Percentiles rank a stretch among this genome's conserved stretches.
phyloP scores from a whole-genome alignment of 2,329 filamentous ascomycete genomes.

The Trichoderma sp. region DNA sequence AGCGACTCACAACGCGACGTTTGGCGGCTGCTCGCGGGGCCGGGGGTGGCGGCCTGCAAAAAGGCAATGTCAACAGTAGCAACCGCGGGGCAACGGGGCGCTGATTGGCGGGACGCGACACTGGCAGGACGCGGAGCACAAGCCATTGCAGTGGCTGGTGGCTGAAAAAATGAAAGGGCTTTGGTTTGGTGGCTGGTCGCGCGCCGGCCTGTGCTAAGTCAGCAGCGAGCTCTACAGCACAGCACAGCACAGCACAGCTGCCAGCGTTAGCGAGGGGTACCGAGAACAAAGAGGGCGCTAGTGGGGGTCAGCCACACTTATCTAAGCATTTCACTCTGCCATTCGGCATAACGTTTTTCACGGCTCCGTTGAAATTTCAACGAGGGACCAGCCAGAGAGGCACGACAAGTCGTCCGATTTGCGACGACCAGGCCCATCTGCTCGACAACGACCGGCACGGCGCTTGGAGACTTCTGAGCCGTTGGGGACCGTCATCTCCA shows the following conservation, averaged over 20 bases:
- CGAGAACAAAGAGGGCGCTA: background rate
- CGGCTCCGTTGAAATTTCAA: conserved; percentile 34
- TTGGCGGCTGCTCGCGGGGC: conserved; percentile 27
- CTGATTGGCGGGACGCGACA: conserved; percentile 45
- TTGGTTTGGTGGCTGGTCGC: conserved; percentile 23
- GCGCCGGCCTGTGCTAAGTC: conserved; percentile 5
- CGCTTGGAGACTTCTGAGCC: conserved; percentile 10
- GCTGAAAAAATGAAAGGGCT: background rate
- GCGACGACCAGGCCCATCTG: conserved; percentile 2
- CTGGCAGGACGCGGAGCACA: conserved; percentile 27
- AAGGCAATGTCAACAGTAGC: conserved; percentile 51
- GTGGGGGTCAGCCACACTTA: background rate
- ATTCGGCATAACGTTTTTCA: conserved; percentile 34
- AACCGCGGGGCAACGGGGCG: conserved; percentile 58
- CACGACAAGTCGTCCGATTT: conserved; percentile 4
- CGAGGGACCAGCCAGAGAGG: conserved; percentile 3
- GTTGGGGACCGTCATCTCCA: conserved; percentile 4
- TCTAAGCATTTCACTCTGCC: background rate
- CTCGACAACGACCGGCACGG: conserved; percentile 11
- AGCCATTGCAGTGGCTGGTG: conserved; percentile 26
- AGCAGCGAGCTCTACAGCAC: background rate
- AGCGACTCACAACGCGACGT: conserved; percentile 32
- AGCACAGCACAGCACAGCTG: background rate
- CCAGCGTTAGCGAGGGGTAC: background rate
- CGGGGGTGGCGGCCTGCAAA: conserved; percentile 30